A percentile compares a stretch with the other conserved stretches of the same genome.
Conservation (phyloP, 805 yeast genomes). For the Cyberlindnera mrakii region DNA sequence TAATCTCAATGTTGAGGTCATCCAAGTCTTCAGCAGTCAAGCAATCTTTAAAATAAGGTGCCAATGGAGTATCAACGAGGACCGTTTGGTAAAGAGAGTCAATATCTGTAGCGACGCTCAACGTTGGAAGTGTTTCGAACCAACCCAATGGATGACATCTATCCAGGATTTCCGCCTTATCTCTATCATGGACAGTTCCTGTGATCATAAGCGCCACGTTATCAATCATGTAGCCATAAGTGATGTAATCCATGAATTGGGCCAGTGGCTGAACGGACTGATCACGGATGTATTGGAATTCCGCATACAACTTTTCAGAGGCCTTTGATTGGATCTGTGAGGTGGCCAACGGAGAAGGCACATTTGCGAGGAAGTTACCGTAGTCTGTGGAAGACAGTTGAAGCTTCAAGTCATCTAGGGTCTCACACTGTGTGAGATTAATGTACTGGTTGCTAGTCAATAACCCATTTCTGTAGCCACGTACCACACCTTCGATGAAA, state of each 20-base stretch:
- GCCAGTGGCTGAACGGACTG: conserved; percentile 79
- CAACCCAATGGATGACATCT: conserved; percentile 97
- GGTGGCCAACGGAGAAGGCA: conserved; percentile 79
- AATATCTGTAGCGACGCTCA: conserved; percentile 90
- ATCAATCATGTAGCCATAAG: conserved; percentile 97
- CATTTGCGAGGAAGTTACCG: conserved; percentile 81
- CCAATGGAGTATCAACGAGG: conserved; percentile 92
- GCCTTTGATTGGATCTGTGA: conserved; percentile 79
- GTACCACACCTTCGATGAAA: conserved; percentile 86
- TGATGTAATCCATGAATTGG: conserved; percentile 83
- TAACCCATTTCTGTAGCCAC: conserved; percentile 88
- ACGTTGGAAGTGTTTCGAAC: conserved; percentile 96
- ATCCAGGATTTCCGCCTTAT: conserved; percentile 76
- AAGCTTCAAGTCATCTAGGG: conserved; percentile 86
- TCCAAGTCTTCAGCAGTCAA: conserved; percentile 83
- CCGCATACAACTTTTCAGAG: conserved; percentile 65
- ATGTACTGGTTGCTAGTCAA: conserved; percentile 74
- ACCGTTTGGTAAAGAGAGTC: conserved; percentile 92
- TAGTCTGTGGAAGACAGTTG: conserved; percentile 96
- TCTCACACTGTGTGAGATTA: conserved; percentile 93
- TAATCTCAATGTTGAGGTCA: conserved; percentile 91
- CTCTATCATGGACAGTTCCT: conserved; percentile 94
- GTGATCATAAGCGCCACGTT: conserved; percentile 94
- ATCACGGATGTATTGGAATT: conserved; percentile 77
- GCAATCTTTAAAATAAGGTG: conserved; percentile 91